Percentiles rank a stretch among this genome's conserved stretches.
These are phyloP conservation scores for Colletotrichum graminicola DNA, from an alignment of 2,329 filamentous ascomycete species.

Conservation along the genomic window DNA sequence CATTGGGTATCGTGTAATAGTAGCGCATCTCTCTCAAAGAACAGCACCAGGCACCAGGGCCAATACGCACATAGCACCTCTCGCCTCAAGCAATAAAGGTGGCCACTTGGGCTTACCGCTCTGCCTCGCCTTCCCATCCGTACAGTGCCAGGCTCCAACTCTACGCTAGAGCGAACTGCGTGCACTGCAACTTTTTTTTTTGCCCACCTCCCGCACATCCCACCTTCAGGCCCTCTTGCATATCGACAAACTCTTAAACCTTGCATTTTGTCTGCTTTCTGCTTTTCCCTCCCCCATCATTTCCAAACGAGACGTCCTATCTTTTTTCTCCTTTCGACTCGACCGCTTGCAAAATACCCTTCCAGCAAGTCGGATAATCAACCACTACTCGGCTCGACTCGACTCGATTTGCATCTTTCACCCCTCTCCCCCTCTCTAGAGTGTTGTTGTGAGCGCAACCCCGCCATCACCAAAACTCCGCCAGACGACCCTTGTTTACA, in stretches of 20 bases:
- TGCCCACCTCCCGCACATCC: slow-evolving; percentile 35
- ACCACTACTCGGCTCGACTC: slow-evolving; percentile 12
- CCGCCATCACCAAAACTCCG: slow-evolving; percentile 31
- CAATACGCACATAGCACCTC: slow-evolving; percentile 6
- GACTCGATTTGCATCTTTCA: slow-evolving; percentile 11
- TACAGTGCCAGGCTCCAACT: background rate
- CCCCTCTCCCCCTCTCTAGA: slow-evolving; percentile 18
- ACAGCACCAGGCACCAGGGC: background rate
- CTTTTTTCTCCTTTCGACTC: slow-evolving; percentile 24
- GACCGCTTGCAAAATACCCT: slow-evolving; percentile 38
- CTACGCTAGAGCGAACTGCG: slow-evolving; percentile 15
- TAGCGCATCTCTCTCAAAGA: background rate
- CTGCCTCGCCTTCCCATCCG: slow-evolving; percentile 10
- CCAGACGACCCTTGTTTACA: slow-evolving; percentile 37
- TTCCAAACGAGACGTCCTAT: slow-evolving; percentile 32
- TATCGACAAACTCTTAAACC: slow-evolving; percentile 40
- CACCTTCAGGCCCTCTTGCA: slow-evolving; percentile 40
- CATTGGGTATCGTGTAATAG: background rate
- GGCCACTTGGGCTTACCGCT: slow-evolving; percentile 29
- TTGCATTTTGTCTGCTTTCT: slow-evolving; percentile 35
- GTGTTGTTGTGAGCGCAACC: slow-evolving; percentile 39
- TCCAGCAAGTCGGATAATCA: slow-evolving; percentile 39
- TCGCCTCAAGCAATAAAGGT: slow-evolving; percentile 7
- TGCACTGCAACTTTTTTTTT: slow-evolving; percentile 35
- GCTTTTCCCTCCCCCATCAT: slow-evolving; percentile 20